Evolutionary conservation across 2,329 filamentous ascomycete species (phyloP).

Genomic region (Tolypocladium amazonense): DNA sequence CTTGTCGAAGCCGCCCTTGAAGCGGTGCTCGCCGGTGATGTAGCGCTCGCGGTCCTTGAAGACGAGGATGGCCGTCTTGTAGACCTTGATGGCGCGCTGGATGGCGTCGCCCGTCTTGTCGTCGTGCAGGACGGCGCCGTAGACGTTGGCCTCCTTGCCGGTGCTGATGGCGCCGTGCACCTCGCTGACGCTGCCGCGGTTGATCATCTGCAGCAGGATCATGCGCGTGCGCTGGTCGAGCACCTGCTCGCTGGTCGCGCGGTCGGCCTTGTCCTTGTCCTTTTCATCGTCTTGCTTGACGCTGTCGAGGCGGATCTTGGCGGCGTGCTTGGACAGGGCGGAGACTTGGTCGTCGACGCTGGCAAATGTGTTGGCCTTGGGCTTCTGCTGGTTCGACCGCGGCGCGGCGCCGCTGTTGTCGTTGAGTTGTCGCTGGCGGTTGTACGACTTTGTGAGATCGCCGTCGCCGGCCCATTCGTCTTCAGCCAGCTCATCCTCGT

Average conservation of each 20-base stretch:
- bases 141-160: slow-evolving; percentile 97
- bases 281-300: slow-evolving; percentile 39
- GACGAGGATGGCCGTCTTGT: slow-evolving; percentile 94
- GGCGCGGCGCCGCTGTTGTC: slow-evolving; percentile 41
- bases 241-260: slow-evolving; percentile 90
- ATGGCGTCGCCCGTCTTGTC: slow-evolving; percentile 41
- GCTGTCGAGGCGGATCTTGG: slow-evolving; percentile 71
- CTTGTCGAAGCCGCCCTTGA: slow-evolving; percentile 86
- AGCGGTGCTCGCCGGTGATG: slow-evolving; percentile 87
- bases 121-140: slow-evolving; percentile 66
- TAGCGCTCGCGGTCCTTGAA: slow-evolving; percentile 98
- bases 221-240: slow-evolving; percentile 88
- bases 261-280: slow-evolving; percentile 80
- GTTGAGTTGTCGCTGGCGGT: slow-evolving; percentile 65
- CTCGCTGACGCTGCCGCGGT: slow-evolving; percentile 77
- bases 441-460: slow-evolving; percentile 80
- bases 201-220: slow-evolving; percentile 94
- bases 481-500: slow-evolving; percentile 29
- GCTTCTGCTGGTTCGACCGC: slow-evolving; percentile 68
- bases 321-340: slow-evolving; percentile 73
- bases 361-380: slow-evolving; percentile 66
- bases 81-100: slow-evolving; percentile 92
- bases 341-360: slow-evolving; percentile 82
- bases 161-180: slow-evolving; percentile 93
- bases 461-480: slow-evolving; percentile 50